Evolutionary conservation across 495 filamentous ascomycete genomes (phyloP).

Genomic region (Trichoderma reesei): DNA sequence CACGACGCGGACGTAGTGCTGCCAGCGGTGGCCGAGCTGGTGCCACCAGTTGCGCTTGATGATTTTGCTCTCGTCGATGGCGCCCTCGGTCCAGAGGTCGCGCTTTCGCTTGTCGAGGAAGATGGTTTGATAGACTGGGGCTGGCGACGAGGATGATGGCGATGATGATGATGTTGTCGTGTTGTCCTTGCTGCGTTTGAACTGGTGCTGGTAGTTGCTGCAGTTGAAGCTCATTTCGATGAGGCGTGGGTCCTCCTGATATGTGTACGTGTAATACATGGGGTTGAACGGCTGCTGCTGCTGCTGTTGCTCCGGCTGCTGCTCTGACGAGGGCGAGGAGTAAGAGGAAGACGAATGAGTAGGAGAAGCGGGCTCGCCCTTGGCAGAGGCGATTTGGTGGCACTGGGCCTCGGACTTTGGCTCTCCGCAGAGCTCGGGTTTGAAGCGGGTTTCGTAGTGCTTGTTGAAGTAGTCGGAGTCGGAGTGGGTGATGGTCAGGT

Average conservation of each 20-base stretch:
- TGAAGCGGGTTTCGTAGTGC: constrained; percentile 65
- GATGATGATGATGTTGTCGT: no score
- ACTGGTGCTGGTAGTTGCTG: constrained; percentile 77
- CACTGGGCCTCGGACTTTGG: constrained; percentile 37
- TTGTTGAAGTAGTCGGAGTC: constrained; percentile 65
- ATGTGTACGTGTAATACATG: constrained; percentile 76
- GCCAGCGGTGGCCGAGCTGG: constrained; percentile 72
- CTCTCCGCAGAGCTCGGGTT: constrained; percentile 38
- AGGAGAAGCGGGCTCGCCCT: constrained; percentile 17
- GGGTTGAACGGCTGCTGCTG: constrained; percentile 43
- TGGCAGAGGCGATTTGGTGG: constrained; percentile 44
- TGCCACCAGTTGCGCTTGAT: constrained; percentile 78
- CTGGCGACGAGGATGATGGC: constrained; percentile 8
- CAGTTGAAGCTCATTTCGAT: constrained; percentile 87
- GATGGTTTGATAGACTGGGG: constrained; percentile 77
- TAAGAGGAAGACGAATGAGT: neutral
- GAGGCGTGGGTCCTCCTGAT: constrained; percentile 50
- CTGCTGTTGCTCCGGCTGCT: neutral
- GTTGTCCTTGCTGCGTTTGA: constrained; percentile 34
- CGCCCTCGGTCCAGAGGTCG: constrained; percentile 57
- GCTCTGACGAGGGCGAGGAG: neutral
- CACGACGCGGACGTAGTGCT: constrained; percentile 69
- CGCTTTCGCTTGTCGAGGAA: constrained; percentile 61
- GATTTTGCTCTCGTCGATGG: constrained; percentile 59
- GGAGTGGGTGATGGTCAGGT: constrained; percentile 75